These are phyloP conservation scores for Coemansia sp. DNA, from an alignment of 192 early-diverging fungal species.

Conservation along the genomic window DNA sequence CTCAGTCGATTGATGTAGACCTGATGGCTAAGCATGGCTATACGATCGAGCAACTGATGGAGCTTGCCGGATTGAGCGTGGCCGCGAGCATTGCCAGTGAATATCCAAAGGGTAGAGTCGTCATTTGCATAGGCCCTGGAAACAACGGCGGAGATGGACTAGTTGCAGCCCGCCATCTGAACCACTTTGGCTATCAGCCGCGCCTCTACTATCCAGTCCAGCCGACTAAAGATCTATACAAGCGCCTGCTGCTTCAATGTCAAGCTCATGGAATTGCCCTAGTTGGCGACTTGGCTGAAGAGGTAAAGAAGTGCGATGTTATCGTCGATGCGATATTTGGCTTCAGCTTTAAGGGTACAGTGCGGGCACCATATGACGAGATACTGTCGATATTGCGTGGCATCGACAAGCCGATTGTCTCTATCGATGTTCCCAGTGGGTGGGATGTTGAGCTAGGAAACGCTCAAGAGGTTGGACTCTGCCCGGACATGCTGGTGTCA, in stretches of 20 bases:
- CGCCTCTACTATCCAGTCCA: slow-evolving; percentile 82
- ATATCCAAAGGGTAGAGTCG: slow-evolving; percentile 63
- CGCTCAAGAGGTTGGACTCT: slow-evolving; percentile 46
- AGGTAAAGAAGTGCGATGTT: slow-evolving; percentile 60
- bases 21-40: slow-evolving; percentile 91
- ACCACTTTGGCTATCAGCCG: slow-evolving; percentile 86
- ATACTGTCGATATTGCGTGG: slow-evolving; percentile 12
- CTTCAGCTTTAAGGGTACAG: slow-evolving; percentile 83
- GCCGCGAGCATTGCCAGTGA: slow-evolving; percentile 81
- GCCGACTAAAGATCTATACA: slow-evolving; percentile 72
- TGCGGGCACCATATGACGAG: slow-evolving; percentile 73
- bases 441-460: slow-evolving; percentile 92
- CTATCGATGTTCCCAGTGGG: slow-evolving; percentile 93
- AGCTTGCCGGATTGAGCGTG: slow-evolving; percentile 87
- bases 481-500: slow-evolving; percentile 86
- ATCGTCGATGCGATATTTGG: slow-evolving; percentile 92
- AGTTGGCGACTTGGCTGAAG: slow-evolving; percentile 42
- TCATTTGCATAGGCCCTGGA: slow-evolving; percentile 82
- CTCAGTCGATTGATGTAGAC: slow-evolving; percentile 71
- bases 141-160: slow-evolving; percentile 99
- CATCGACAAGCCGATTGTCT: slow-evolving; percentile 57
- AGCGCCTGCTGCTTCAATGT: slow-evolving; percentile 76
- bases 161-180: slow-evolving; percentile 90
- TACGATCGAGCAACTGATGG: slow-evolving; percentile 84
- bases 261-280: slow-evolving; percentile 67